Percentiles rank a stretch among this genome's conserved stretches.
Conservation (phyloP, 2,329 filamentous ascomycete species). For the Aspergillus brunneoviolaceus region DNA sequence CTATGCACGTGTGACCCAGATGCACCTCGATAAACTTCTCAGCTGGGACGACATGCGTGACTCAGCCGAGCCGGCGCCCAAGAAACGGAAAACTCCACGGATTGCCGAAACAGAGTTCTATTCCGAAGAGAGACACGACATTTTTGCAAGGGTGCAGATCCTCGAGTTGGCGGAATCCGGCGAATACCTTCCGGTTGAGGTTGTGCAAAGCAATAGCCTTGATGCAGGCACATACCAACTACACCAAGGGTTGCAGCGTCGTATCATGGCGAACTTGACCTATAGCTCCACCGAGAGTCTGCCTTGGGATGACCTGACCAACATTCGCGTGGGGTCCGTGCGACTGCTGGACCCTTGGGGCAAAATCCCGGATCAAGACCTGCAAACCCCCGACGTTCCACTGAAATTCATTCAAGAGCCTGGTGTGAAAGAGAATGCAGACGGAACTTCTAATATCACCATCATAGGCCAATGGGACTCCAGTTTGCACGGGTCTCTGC, state of each 20-base stretch:
- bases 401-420: conserved; percentile 77
- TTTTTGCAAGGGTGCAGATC: conserved; percentile 84
- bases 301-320: conserved; percentile 81
- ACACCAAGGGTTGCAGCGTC: conserved; percentile 88
- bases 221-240: conserved; percentile 92
- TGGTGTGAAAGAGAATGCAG: conserved; percentile 77
- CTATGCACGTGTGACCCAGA: conserved; percentile 84
- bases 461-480: conserved; percentile 96
- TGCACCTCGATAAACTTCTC: conserved; percentile 94
- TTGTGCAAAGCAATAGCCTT: conserved; percentile 78
- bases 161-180: conserved; percentile 89
- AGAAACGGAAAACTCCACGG: conserved; percentile 62
- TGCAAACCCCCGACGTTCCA: conserved; percentile 69
- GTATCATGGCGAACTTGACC: conserved; percentile 82
- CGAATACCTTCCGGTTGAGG: conserved; percentile 88
- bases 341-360: conserved; percentile 81
- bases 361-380: conserved; percentile 76
- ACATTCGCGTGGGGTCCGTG: conserved; percentile 75
- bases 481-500: conserved; percentile 83
- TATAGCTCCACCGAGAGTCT: conserved; percentile 86
- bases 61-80: conserved; percentile 55
- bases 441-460: conserved; percentile 84
- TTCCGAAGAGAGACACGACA: conserved; percentile 88
- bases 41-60: conserved; percentile 99
- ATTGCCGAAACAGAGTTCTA: conserved; percentile 92